These are phyloP conservation scores for slime mould (Dictyostelium discoideum) DNA, from an alignment of 78 protist genomes.

Conservation along the genomic window dicty_2.7 NC_007089.4:50001-50500, in stretches of 20 bases:
- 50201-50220: slow-evolving; percentile 70
- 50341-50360: slow-evolving; percentile 80
- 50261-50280: slow-evolving; percentile 81
- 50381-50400: slow-evolving; percentile 1
- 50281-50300: slow-evolving; percentile 60
- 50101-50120: slow-evolving; percentile 61
- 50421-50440: background rate
- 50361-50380: slow-evolving; percentile 66
- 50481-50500: background rate
- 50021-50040: slow-evolving; percentile 46
- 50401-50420: slow-evolving; percentile 4
- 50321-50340: slow-evolving; percentile 79
- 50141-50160: slow-evolving; percentile 38
- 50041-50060: slow-evolving; percentile 52
- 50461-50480: background rate
- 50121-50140: slow-evolving; percentile 49
- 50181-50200: slow-evolving; percentile 55
- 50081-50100: slow-evolving; percentile 58
- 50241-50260: slow-evolving; percentile 80
- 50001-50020: slow-evolving; percentile 55
- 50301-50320: slow-evolving; percentile 79
- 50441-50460: background rate
- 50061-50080: slow-evolving; percentile 46
- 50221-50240: slow-evolving; percentile 32
- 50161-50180: slow-evolving; percentile 58